These are phyloP conservation scores for Magnolia kwangsiensis DNA, from an alignment of 164 flowering plant genomes.

Conservation along the genomic window DNA sequence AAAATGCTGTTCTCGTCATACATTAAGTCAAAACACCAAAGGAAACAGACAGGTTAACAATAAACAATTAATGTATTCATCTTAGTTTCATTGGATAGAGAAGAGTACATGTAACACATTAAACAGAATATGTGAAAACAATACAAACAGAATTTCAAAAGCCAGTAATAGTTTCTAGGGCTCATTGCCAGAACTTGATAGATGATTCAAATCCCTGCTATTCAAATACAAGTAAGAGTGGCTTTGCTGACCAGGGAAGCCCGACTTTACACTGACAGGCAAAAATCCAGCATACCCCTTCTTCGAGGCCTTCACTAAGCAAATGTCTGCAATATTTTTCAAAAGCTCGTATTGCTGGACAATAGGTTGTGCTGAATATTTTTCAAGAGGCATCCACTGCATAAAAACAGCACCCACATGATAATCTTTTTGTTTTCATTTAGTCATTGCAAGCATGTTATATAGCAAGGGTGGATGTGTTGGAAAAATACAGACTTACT, in stretches of 20 bases:
- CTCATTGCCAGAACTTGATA: neutral
- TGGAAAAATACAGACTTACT: neutral
- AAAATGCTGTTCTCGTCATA: too few relatives aligned
- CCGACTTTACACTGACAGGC: conserved; percentile 23
- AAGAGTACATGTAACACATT: neutral
- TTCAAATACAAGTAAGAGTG: conserved; percentile 32
- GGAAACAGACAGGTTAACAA: too few relatives aligned
- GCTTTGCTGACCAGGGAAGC: conserved; percentile 8
- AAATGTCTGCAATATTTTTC: conserved; percentile 36
- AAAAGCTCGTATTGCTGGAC: conserved; percentile 30
- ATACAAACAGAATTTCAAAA: neutral
- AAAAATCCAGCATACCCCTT: conserved; percentile 42
- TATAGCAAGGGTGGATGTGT: neutral
- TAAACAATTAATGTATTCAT: too few relatives aligned
- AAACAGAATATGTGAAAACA: too few relatives aligned
- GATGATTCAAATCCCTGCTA: conserved; percentile 13
- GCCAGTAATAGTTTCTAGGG: neutral
- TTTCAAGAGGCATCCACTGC: conserved; percentile 83
- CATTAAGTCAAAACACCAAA: too few relatives aligned
- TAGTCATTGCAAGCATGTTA: neutral
- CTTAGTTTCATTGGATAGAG: neutral
- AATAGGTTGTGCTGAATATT: conserved; percentile 52
- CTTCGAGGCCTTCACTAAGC: conserved; percentile 37
- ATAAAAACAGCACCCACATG: neutral
- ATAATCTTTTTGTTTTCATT: neutral